phyloP scores from a whole-genome alignment of 2,329 filamentous ascomycete species.

The Beauveria rudraprayagi region DNA sequence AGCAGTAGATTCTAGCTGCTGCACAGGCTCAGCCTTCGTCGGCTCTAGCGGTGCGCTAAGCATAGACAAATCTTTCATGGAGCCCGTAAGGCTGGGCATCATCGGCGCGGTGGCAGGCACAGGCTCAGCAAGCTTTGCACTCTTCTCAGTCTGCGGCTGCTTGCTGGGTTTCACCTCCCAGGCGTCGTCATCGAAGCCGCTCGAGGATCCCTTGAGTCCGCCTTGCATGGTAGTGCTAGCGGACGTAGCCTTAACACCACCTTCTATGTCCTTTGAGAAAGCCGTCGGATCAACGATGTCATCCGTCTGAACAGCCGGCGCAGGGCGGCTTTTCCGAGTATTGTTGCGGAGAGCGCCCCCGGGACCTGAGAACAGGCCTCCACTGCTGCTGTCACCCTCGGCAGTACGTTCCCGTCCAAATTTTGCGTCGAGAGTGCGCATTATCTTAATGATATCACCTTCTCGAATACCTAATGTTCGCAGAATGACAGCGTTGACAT shows the following conservation, averaged over 20 bases:
- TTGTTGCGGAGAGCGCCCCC: slow-evolving; percentile 91
- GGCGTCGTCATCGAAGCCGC: slow-evolving; percentile 89
- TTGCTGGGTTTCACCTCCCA: slow-evolving; percentile 90
- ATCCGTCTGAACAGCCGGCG: slow-evolving; percentile 76
- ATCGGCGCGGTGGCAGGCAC: slow-evolving; percentile 27
- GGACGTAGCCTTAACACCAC: slow-evolving; percentile 16
- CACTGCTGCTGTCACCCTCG: slow-evolving; percentile 50
- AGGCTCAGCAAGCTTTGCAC: slow-evolving; percentile 8
- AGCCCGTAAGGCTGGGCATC: slow-evolving; percentile 55
- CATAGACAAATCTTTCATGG: slow-evolving; percentile 52
- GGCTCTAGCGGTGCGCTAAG: slow-evolving; percentile 46
- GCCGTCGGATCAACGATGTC: slow-evolving; percentile 83
- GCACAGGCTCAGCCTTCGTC: slow-evolving; percentile 29
- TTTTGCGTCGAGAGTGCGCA: slow-evolving; percentile 77
- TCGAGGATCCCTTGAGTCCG: slow-evolving; percentile 22
- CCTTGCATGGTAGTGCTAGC: slow-evolving; percentile 15
- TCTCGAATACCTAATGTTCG: slow-evolving; percentile 89
- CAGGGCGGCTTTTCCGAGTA: slow-evolving; percentile 82
- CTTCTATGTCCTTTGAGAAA: slow-evolving; percentile 54
- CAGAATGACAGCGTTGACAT: slow-evolving; percentile 75
- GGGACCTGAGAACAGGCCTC: slow-evolving; percentile 82
- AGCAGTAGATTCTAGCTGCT: slow-evolving; percentile 18
- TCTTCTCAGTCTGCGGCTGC: slow-evolving; percentile 29
- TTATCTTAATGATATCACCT: slow-evolving; percentile 92
- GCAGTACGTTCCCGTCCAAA: slow-evolving; percentile 52